Base-by-base conservation (phyloP, 2,329 filamentous ascomycete species). In the Penicillium janthinellum region DNA sequence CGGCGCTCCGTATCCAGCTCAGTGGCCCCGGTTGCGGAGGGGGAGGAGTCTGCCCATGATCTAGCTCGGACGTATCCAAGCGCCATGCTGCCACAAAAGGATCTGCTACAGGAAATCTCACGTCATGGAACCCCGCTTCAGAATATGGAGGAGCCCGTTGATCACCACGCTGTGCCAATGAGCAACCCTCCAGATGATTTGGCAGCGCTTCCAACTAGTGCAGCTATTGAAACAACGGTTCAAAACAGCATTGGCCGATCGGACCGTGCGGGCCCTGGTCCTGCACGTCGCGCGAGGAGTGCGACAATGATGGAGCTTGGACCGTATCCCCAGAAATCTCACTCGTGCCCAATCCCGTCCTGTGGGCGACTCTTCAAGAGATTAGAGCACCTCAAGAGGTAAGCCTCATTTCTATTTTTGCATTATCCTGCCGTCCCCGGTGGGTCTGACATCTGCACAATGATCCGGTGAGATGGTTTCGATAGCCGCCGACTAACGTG, bases 361-460 rank as follows among this genome's bases (percentile, higher is more conserved):
- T 99, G 95, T 76, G 95, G 95, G 56, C 90, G 95, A 72, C 86
- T 97, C 63, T 99, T 99, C 86, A 99, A 99, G 88, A 89, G 95
- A 79, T 87, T 99, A 82, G 95, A 99, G 82, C 95, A 99, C 82
- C 88, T 99, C 74, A 99, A 99, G 86, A 89, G 94, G 92, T 96
- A 91, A 87, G 90, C 51, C 68, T 67, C 54, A 54, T 65, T 70
- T 55, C 62, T 71, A 69, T 71, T 70, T 67, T 64, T 64, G 52
- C 56, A 45, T 59, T 67, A 72, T 71, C 72, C 71, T 53, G 56
- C 37, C 61, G 25, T 35, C 52, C 42, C 56, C 45, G 37, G 59
- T 65, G 66, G 61, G 59, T 56, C 57, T 59, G 58, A 34, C 28
- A 69, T 69, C 60, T 66, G 67, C 64, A 58, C 56, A 48, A 58